These are phyloP conservation scores for Aspergillus sp. DNA, from an alignment of 2,329 filamentous ascomycete genomes.

Conservation along the genomic window DNA sequence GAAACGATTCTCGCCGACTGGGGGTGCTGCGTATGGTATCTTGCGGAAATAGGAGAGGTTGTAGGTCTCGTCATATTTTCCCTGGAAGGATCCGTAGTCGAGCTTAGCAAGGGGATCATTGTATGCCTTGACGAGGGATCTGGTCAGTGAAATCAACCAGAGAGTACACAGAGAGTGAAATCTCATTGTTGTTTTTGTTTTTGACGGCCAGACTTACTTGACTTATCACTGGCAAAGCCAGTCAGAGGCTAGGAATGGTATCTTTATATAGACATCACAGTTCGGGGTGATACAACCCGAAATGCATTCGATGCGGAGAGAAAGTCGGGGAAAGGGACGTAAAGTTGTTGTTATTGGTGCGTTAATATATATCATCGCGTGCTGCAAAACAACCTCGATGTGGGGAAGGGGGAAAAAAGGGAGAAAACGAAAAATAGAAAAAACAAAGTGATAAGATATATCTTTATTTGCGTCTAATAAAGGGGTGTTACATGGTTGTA, in stretches of 20 bases:
- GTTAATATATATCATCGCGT: not conserved
- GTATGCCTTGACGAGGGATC: slow-evolving; percentile 17
- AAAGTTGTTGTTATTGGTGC: slow-evolving; percentile 24
- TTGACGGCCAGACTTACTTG: not conserved
- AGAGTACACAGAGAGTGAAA: not conserved
- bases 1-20: slow-evolving; percentile 59
- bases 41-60: slow-evolving; percentile 61
- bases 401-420: slow-evolving; percentile 1
- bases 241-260: not conserved
- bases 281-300: slow-evolving; percentile 17
- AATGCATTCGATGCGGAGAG: not conserved
- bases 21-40: slow-evolving; percentile 62
- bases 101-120: slow-evolving; percentile 41
- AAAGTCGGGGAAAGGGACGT: not conserved
- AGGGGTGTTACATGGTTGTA: not conserved
- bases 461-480: not conserved
- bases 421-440: not conserved
- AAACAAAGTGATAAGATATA: too few relatives aligned
- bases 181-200: slow-evolving; percentile 11
- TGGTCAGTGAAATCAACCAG: slow-evolving; percentile 4
- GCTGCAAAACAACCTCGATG: not conserved
- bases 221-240: not conserved
- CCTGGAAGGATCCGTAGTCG: slow-evolving; percentile 54
- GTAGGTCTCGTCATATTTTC: slow-evolving; percentile 52
- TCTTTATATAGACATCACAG: not conserved